Base-by-base conservation (phyloP, 2,329 filamentous ascomycete genomes). In the Fusarium odoratissimum region DNA sequence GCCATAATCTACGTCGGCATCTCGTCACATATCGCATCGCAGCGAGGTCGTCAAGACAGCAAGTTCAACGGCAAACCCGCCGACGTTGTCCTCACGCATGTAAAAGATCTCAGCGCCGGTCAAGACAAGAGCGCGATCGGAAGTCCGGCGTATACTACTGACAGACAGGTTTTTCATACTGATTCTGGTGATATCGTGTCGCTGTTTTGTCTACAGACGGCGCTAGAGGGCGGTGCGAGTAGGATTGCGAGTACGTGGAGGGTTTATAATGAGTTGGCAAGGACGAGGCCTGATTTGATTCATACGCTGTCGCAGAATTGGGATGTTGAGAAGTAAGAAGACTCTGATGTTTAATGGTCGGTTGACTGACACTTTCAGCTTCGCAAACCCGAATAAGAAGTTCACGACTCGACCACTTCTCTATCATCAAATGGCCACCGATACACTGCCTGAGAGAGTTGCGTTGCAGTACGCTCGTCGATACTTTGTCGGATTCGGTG, bases 121-220 rank as follows among this genome's bases (percentile, higher is more conserved):
- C 57, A 56, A 10, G 56, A 73, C 85, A 61, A 72, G 11, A 67
- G 78, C 14, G 80, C 80, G 4, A 90, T 91, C 35, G 88, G 88
- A 5, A 71, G 67, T 4, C 88, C 89, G 0, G 87, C 88, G 2
- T 90, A 89, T 76, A 90, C 88, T 0, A 83, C 86, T 0, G 88
- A 91, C 54, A 89, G 88, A 72, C 89, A 89, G 77, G 85, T 87
- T 9, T 91, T 91, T 63, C 90, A 92, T 74, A 91, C 88, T 0
- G 90, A 91, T 73, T 78, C 78, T 0, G 86, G 89, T 3, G 89
- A 92, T 68, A 83, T 91, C 2, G 83, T 92, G 2, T 86, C 87
- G 3, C 79, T 91, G 5, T 86, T 89, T 30, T 86, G 85, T 5
- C 83, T 90, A 10, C 84, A 84, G n/a, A 86, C 89, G 0, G 84